Conservation (phyloP, 2,329 filamentous ascomycete genomes). For the Domatiomyces globalis region DNA sequence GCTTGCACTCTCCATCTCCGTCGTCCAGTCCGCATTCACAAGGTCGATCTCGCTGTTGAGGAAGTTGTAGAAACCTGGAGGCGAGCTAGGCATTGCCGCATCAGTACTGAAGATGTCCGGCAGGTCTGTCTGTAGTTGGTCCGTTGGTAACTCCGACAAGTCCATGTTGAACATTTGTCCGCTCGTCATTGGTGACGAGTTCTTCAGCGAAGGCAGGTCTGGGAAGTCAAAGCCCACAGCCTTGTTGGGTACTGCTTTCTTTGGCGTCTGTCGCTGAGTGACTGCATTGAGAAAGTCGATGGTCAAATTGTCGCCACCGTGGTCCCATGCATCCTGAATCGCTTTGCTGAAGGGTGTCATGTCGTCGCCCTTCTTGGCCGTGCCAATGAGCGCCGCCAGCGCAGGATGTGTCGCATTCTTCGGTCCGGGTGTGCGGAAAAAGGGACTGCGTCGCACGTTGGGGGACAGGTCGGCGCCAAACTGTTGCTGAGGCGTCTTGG, state of each 20-base stretch:
- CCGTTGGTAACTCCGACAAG: slow-evolving; percentile 16
- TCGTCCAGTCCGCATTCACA: slow-evolving; percentile 7
- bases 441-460: slow-evolving; percentile 15
- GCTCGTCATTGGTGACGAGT: slow-evolving; percentile 13
- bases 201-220: slow-evolving; percentile 21
- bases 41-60: slow-evolving; percentile 12
- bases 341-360: slow-evolving; percentile 18
- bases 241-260: slow-evolving; percentile 30
- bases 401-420: slow-evolving; percentile 7
- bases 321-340: slow-evolving; percentile 12
- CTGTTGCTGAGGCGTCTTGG: slow-evolving; percentile 15
- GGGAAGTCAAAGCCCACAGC: slow-evolving; percentile 24
- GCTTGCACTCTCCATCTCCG: not conserved
- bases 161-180: slow-evolving; percentile 9
- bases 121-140: slow-evolving; percentile 20
- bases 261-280: slow-evolving; percentile 20
- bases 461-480: slow-evolving; percentile 21
- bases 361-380: slow-evolving; percentile 8
- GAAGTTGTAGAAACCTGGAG: slow-evolving; percentile 23
- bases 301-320: not conserved
- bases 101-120: slow-evolving; percentile 32
- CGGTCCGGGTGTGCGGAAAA: slow-evolving; percentile 14
- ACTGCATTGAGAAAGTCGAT: slow-evolving; percentile 8
- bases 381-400: slow-evolving; percentile 11
- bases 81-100: slow-evolving; percentile 32